Base-by-base conservation (phyloP, 805 yeast species). In the Kurtzmaniella cleridarum region DNA sequence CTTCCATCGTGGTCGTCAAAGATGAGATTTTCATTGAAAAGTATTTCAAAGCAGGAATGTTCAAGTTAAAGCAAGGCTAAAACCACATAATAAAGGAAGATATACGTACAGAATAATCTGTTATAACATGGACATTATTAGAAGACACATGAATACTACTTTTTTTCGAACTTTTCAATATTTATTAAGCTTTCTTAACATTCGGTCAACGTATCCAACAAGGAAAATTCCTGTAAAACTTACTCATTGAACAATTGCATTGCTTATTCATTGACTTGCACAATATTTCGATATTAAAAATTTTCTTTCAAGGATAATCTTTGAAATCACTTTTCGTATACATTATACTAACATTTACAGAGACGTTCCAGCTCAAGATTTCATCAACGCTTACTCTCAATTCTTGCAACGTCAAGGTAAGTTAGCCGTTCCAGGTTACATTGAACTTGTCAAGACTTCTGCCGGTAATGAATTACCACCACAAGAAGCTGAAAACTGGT, bases 331-430 rank as follows among this genome's bases (percentile, higher is more conserved):
- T 43, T 42, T 20, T 20, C 8, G 5, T 8, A 5, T 20, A 5
- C 24, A 20, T 20, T 33, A 42, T 62, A 59, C 64, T 60, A 61
- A 63, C 68, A 60, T 46, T 39, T 41, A n/a, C 59, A 89, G 96
- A 85, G 98, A 93, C 97, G 98, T 93, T 77, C 96, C 98, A 78
- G 98, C 98, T 75, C 98, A 93, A 85, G 95, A 87, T 58, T 93
- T 93, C 80, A 91, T 93, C 76, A 89, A 88, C 81, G 96, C 98
- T 76, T 93, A 93, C 82, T 98, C 98, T 66, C 86, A 86, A 71
- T 93, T 93, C 87, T 86, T 93, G 77, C 98, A 93, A 81, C 89
- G 98, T 78, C 98, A 95, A 81, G 98, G 98, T 82, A 90, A 89
- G 77, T 84, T 93, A 70, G 98, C 91, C 73, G 93, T 93, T 64